Evolutionary conservation across 441 rosid species (phyloP), one percentile per base, ranked within the genome.

Genomic region (Hura crepitans): DNA sequence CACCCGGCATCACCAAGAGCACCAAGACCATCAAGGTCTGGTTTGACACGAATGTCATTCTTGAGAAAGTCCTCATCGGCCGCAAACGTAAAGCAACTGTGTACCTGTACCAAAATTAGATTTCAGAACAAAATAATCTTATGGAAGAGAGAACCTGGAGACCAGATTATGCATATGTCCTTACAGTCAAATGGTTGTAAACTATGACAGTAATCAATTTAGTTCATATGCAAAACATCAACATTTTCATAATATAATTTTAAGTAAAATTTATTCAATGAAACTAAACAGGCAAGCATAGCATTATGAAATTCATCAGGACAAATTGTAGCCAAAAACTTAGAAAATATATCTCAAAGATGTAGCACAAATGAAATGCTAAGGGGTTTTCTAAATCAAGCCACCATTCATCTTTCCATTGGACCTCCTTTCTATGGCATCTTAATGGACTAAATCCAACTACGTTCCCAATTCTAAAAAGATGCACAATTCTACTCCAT

Each of bases 1-100:
- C 98, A 90, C 27, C 98, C 96, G n/a, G 82, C 79, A 59, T 93
- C 98, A 6, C 96, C 98, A 0, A 93, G 91, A 8, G 93, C 85
- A 27, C 97, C 97, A 10, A 84, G 96, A 6, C 83, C 85, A 50
- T 93, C 97, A 0, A 93, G 93, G 59, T 89, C 89, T 27, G 93
- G 91, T 78, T 86, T 90, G 45, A 90, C 90, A 27, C 93, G 89
- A 30, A 86, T 85, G 75, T 93, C 86, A 45, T 86, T 77, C 70
- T 78, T 80, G 15, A 93, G 80, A 75, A 90, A 93, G 50, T 76
- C 75, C 14, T 83, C 75, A 10, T 66, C 82, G 3, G 49, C 87
- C 14, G 72, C 75, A 66, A 83, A 87, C 8, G 96, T 37, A 66
- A 89, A 87, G 79, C 82, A 83, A 77, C 83, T 79, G 31, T 86